Conservation (phyloP, 1,284 basidiomycete species). For the Ganoderma resinaceum region DNA sequence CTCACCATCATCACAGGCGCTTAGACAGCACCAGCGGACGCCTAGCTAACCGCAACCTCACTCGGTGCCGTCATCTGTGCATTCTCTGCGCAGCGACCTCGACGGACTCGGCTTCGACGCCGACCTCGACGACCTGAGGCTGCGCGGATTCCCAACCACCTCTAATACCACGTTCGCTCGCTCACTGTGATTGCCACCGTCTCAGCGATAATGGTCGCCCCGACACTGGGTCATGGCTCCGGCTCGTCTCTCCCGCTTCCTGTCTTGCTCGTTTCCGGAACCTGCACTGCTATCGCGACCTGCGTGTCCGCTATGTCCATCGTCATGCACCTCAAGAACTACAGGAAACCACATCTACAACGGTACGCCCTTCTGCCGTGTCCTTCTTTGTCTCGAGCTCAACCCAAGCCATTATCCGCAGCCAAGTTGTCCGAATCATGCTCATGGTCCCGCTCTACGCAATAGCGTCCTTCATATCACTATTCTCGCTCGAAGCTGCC, state of each 20-base stretch:
- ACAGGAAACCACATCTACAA: constrained; percentile 84
- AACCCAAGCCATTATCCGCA: constrained; percentile 36
- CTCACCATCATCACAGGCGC: neutral
- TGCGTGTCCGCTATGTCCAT: constrained; percentile 85
- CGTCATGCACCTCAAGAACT: constrained; percentile 89
- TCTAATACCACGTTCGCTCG: neutral
- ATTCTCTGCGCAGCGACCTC: constrained; percentile 1
- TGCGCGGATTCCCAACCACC: neutral
- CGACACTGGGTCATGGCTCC: constrained; percentile 41
- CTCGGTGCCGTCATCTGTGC: constrained; percentile 2
- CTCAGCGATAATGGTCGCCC: neutral
- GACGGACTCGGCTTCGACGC: constrained; percentile 4
- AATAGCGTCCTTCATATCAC: constrained; percentile 89
- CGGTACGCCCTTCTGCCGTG: constrained; percentile 52
- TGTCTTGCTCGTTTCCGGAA: constrained; percentile 69
- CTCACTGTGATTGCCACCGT: neutral
- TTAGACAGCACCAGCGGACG: neutral
- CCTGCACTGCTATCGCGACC: constrained; percentile 76
- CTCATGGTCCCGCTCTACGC: constrained; percentile 97
- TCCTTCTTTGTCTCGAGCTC: neutral
- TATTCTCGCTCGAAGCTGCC: constrained; percentile 94
- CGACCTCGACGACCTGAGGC: constrained; percentile 2
- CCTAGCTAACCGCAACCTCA: neutral
- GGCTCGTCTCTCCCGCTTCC: constrained; percentile 53
- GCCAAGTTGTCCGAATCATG: constrained; percentile 96